These are phyloP conservation scores for Vitis hybrid DNA, from an alignment of 177 flowering plant species.

Conservation along the genomic window DNA sequence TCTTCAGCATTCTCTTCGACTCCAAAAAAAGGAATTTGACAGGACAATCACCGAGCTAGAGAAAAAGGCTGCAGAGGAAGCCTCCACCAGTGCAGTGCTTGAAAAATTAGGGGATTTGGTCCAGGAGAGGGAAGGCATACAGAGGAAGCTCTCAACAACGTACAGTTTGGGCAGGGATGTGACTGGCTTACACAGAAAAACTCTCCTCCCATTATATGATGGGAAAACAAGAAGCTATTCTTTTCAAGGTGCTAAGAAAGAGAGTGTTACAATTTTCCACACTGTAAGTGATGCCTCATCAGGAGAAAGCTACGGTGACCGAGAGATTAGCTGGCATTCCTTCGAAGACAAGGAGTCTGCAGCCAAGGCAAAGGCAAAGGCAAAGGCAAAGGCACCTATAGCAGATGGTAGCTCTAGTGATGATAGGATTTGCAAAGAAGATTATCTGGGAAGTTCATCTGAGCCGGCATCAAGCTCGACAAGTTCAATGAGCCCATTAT, in stretches of 20 bases:
- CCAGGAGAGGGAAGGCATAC: slow-evolving; percentile 50
- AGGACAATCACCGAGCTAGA: slow-evolving; percentile 64
- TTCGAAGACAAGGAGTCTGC: slow-evolving; percentile 9
- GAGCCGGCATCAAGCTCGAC: slow-evolving; percentile 22
- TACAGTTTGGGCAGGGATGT: slow-evolving; percentile 81
- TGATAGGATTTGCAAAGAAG: slow-evolving; percentile 3
- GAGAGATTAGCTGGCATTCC: slow-evolving; percentile 20
- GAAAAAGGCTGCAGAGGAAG: slow-evolving; percentile 55
- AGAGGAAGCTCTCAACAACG: slow-evolving; percentile 77
- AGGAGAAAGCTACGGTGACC: slow-evolving; percentile 22
- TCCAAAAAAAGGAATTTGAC: slow-evolving; percentile 53
- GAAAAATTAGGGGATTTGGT: slow-evolving; percentile 52
- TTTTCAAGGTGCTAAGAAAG: slow-evolving; percentile 51
- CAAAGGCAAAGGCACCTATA: slow-evolving; percentile 14
- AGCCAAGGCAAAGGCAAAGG: slow-evolving; percentile 13
- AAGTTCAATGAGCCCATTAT: slow-evolving; percentile 21
- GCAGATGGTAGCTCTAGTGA: slow-evolving; percentile 21
- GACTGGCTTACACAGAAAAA: slow-evolving; percentile 24
- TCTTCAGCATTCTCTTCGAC: slow-evolving; percentile 64
- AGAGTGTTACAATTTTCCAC: slow-evolving; percentile 63
- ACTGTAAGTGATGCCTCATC: slow-evolving; percentile 48
- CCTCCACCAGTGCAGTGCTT: slow-evolving; percentile 37
- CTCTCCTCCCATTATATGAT: slow-evolving; percentile 52
- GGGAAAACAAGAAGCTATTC: slow-evolving; percentile 56
- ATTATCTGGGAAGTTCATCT: slow-evolving; percentile 13